Evolutionary conservation across 1,139 yeast genomes (phyloP), one percentile per base, ranked within the genome.

Genomic region (Hanseniaspora uvarum): DNA sequence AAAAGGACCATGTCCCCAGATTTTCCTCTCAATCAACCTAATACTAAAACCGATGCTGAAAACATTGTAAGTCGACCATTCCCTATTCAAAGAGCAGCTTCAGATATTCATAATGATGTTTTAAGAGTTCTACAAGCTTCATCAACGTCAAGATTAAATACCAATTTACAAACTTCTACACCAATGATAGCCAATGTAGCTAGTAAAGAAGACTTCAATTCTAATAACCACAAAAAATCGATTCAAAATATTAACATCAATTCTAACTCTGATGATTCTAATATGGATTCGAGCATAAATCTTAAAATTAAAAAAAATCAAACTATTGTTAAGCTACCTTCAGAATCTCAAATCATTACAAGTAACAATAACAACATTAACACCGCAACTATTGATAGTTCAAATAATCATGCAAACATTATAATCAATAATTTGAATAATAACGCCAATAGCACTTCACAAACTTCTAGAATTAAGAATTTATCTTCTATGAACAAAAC

Each of bases 401-500:
- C 16, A 10, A 33, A 21, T 14, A 33, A 24, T 5, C 23, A 18
- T 16, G 11, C 21, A 5, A 18, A 28, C 23, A 14, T 28, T 1
- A 41, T 10, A 18, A 41, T 12, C 4, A 28, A 21, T 1, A 43
- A 18, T 18, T 7, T 10, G 14, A 43, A 28, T 30, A 31, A 14
- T 6, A 40, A 19, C 14, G 24, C 18, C 14, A 43, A 41, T 6
- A 37, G 24, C 8, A 16, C 38, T 30, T 24, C 28, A 3, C 49
- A 53, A 37, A 43, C 53, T 12, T 39, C 53, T 28, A 50, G 53
- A 44, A 33, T 46, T 6, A 50, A 50, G 23, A 50, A 36, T n/a
- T n/a, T 44, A 50, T 54, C 59, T 57, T 64, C 71, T 12, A 50
- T 39, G 8, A 70, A 95, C 5, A 78, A 88, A 64, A 92, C 96